Evolutionary conservation across 805 yeast species (phyloP), one percentile per base, ranked within the genome.

Genomic region (Saccharomycopsis oosterbeekiorum): DNA sequence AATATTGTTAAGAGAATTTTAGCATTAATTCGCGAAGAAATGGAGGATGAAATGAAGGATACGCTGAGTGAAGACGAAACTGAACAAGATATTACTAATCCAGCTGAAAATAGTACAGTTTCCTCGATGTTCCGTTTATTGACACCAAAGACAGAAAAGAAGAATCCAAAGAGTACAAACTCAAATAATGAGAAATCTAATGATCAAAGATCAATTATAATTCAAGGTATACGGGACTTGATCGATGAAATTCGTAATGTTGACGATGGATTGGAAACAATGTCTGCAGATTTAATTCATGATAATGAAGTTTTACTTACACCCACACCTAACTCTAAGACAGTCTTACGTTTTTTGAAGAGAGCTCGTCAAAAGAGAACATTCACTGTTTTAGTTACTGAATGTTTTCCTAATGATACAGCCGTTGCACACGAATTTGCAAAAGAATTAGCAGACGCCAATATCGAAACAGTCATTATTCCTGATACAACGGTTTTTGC

Each of bases 401-500:
- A 94, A 72, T 84, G 86, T 60, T 93, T 84, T 73, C 99, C 99
- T 26, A 94, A 91, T 72, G 91, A 86, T 66, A 84, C 88, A n/a
- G 77, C 77, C 26, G 77, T 77, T 24, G 89, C 97, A 0, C 96
- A 89, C 68, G 76, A 76, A 62, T 89, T 93, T 70, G 97, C 94
- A 24, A 83, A 84, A 68, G 82, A 81, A 60, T 79, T 94, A 65
- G 86, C 96, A 0, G 86, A 84, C 60, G 90, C 93, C 60, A 89
- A 92, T 59, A 89, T 94, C 55, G 96, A 91, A 65, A 86, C 97
- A 1, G 88, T 92, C 1, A 81, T 94, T 60, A 88, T 94, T 41
- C 97, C 99, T 1, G 99, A 94, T 70, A 81, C 96, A 4, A 87
- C 96, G 29, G 91, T 87, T 0, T 90, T 86, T 73, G 97, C 99